phyloP scores from a whole-genome alignment of 805 yeast genomes.

The Myxozyma neotropica region DNA sequence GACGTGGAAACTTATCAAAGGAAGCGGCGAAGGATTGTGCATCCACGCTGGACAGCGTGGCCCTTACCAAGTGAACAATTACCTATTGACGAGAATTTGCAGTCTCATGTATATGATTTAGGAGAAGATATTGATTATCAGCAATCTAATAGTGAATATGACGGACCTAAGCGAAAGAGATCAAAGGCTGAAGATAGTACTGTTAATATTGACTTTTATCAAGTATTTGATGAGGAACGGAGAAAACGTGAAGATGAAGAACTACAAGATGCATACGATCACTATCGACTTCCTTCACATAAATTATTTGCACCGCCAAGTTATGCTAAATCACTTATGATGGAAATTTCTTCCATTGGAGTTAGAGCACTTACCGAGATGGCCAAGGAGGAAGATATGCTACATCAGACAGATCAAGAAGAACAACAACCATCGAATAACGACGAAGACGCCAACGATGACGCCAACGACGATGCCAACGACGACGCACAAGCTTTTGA shows the following conservation, averaged over 20 bases:
- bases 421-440: not conserved
- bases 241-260: not conserved
- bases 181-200: not conserved
- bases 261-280: slow-evolving; percentile 9
- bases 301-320: slow-evolving; percentile 6
- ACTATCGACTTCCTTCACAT: slow-evolving; percentile 3
- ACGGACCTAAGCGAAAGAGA: not conserved
- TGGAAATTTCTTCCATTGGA: slow-evolving; percentile 20
- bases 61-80: slow-evolving; percentile 14
- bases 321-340: slow-evolving; percentile 2
- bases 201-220: not conserved
- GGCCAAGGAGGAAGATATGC: not conserved
- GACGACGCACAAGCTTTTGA: too few species aligned
- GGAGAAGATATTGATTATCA: not conserved
- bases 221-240: not conserved
- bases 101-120: not conserved
- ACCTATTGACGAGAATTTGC: not conserved
- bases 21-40: not conserved
- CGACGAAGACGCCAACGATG: too few species aligned
- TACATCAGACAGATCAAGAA: not conserved
- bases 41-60: slow-evolving; percentile 23
- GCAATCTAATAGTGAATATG: not conserved
- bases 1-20: not conserved
- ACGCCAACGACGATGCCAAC: too few species aligned
- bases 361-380: slow-evolving; percentile 8